phyloP scores from a whole-genome alignment of 306 rosid genomes.

The Malus sieversii region DNA sequence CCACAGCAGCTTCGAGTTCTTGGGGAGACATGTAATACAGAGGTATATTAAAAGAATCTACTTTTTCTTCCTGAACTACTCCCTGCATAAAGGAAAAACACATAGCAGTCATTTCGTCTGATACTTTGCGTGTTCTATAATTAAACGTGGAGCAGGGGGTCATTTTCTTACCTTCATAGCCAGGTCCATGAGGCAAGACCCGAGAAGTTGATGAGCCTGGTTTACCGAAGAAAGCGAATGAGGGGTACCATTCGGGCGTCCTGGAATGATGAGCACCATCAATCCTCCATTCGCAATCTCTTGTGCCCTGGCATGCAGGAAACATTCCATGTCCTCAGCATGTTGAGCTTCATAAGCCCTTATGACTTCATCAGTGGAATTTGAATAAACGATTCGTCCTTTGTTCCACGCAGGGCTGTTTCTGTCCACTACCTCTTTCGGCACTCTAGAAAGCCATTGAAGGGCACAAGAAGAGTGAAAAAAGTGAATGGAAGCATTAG shows the following conservation, averaged over 20 bases:
- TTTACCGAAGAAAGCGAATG: neutral
- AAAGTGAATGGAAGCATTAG: neutral
- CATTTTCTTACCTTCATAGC: constrained; percentile 16
- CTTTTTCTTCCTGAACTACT: neutral
- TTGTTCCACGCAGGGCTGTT: constrained; percentile 20
- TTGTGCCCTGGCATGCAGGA: constrained; percentile 25
- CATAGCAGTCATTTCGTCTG: neutral
- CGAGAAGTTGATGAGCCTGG: neutral
- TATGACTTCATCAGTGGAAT: neutral
- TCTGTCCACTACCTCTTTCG: constrained; percentile 1
- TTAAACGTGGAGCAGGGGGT: neutral
- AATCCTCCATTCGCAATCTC: constrained; percentile 33
- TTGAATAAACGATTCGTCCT: neutral
- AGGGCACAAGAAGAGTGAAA: neutral
- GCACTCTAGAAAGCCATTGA: constrained; percentile 14
- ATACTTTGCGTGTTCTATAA: neutral
- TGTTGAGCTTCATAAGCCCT: neutral
- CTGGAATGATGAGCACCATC: constrained; percentile 9
- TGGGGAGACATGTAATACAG: neutral
- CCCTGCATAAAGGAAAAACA: neutral
- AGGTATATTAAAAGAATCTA: neutral
- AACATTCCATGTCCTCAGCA: constrained; percentile 18
- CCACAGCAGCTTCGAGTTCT: neutral
- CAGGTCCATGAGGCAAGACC: constrained; percentile 25
- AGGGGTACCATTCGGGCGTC: neutral